Conservation (phyloP, 148 eudicot genomes). For the Rhododendron vialii region DNA sequence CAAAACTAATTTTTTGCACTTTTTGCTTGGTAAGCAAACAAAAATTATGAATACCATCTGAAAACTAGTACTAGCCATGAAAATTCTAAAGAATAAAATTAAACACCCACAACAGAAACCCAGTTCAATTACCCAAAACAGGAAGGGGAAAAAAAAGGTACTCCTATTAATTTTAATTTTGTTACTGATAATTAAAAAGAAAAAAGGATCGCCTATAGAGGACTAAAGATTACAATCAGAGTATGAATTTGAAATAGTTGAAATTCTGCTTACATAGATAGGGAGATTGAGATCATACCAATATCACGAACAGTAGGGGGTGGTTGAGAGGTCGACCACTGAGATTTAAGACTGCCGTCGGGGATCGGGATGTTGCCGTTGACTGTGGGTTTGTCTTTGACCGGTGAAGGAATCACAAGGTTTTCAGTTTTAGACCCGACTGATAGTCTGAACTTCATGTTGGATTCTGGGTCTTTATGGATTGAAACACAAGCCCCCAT, state of each 20-base stretch:
- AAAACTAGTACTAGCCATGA: not conserved
- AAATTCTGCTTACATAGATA: not conserved
- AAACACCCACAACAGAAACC: not conserved
- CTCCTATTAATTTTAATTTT: not conserved
- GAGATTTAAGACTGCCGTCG: conserved; percentile 12
- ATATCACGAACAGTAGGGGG: conserved; percentile 7
- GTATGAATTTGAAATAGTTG: not conserved
- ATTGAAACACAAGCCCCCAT: conserved; percentile 38
- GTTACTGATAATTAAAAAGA: not conserved
- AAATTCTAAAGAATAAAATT: not conserved
- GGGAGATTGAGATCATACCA: conserved; percentile 19
- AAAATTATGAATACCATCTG: not conserved
- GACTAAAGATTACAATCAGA: not conserved
- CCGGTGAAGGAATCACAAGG: conserved; percentile 18
- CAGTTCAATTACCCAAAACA: not conserved
- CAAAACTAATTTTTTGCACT: too few species aligned
- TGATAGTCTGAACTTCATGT: conserved; percentile 13
- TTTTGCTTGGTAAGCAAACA: too few species aligned
- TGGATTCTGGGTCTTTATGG: conserved; percentile 17
- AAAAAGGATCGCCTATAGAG: not conserved
- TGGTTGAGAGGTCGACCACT: conserved; percentile 11
- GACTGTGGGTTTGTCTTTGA: conserved; percentile 9
- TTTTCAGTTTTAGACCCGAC: conserved; percentile 18
- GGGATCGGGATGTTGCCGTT: conserved; percentile 8
- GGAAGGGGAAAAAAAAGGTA: too few species aligned